A percentile compares a stretch with the other conserved stretches of the same genome.
phyloP scores from a whole-genome alignment of 192 early-diverging fungal genomes.

The Powellomyces hirtus region DNA sequence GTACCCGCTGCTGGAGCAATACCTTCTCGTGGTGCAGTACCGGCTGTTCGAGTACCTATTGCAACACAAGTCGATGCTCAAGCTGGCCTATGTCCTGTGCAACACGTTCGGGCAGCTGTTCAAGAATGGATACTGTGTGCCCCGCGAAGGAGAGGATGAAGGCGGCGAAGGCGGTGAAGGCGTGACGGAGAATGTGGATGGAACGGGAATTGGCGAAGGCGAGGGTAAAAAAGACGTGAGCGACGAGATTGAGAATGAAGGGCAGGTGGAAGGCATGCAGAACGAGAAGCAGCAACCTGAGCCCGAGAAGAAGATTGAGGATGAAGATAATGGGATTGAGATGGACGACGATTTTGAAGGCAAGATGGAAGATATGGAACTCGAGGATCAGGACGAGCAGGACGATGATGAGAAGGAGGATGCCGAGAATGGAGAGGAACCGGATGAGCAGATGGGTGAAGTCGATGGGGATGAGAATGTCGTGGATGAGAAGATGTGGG shows the following conservation, averaged over 20 bases:
- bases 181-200: constrained; percentile 45
- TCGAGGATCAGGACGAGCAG: constrained; percentile 56
- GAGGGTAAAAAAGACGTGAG: constrained; percentile 94
- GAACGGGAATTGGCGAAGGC: constrained; percentile 91
- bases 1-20: constrained; percentile 56
- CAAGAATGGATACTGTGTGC: constrained; percentile 85
- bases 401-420: constrained; percentile 71
- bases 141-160: constrained; percentile 64
- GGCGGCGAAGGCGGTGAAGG: constrained; percentile 26
- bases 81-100: constrained; percentile 68
- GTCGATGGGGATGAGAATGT: constrained; percentile 82
- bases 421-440: constrained; percentile 71
- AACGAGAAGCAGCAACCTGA: constrained; percentile 56
- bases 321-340: constrained; percentile 89
- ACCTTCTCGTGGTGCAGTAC: constrained; percentile 51
- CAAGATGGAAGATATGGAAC: constrained; percentile 79
- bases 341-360: constrained; percentile 98
- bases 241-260: constrained; percentile 96
- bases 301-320: constrained; percentile 57
- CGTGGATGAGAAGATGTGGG: constrained; percentile 98
- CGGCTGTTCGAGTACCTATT: constrained; percentile 30
- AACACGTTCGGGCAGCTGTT: constrained; percentile 71
- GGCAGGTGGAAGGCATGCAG: constrained; percentile 88
- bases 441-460: constrained; percentile 90
- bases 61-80: constrained; percentile 69